A percentile compares a stretch with the other conserved stretches of the same genome.
These are phyloP conservation scores for Bertia moriformis DNA, from an alignment of 2,329 filamentous ascomycete genomes.

Conservation along the genomic window DNA sequence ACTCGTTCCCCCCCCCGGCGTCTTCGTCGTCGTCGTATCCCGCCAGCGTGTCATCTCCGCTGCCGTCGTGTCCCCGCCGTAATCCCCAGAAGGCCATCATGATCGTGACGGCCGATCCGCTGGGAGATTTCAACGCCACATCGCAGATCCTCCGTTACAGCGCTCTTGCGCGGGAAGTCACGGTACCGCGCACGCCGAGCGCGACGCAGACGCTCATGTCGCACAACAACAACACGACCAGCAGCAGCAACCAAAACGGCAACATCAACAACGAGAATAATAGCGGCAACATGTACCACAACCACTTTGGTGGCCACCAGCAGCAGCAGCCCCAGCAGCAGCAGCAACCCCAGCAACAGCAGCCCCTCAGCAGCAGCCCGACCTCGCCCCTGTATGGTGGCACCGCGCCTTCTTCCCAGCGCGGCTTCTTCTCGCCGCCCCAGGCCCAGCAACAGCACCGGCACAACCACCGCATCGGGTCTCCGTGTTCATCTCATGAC, in stretches of 20 bases:
- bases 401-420: slow-evolving; percentile 9
- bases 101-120: slow-evolving; percentile 87
- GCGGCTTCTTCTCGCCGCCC: slow-evolving; percentile 7
- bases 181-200: slow-evolving; percentile 75
- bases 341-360: too few relatives aligned
- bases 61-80: too few relatives aligned
- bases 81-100: slow-evolving; percentile 81
- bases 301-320: slow-evolving; percentile 13
- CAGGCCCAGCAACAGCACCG: slow-evolving; percentile 17
- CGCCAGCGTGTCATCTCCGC: slow-evolving; percentile 23
- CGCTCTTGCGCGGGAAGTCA: slow-evolving; percentile 81
- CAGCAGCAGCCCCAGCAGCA: too few relatives aligned
- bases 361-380: slow-evolving; percentile 1
- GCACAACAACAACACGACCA: slow-evolving; percentile 5
- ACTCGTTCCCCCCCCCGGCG: slow-evolving; percentile 57
- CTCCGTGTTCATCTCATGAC: slow-evolving; percentile 24
- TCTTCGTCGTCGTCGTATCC: slow-evolving; percentile 22
- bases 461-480: slow-evolving; percentile 18
- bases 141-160: slow-evolving; percentile 92
- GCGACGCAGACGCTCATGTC: slow-evolving; percentile 59
- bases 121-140: slow-evolving; percentile 91
- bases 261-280: slow-evolving; percentile 13
- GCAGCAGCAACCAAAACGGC: slow-evolving; percentile 7
- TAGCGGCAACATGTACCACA: slow-evolving; percentile 20
- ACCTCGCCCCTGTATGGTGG: slow-evolving; percentile 16